These are phyloP conservation scores for Entonaema liquescens DNA, from an alignment of 495 filamentous ascomycete genomes.

Conservation along the genomic window DNA sequence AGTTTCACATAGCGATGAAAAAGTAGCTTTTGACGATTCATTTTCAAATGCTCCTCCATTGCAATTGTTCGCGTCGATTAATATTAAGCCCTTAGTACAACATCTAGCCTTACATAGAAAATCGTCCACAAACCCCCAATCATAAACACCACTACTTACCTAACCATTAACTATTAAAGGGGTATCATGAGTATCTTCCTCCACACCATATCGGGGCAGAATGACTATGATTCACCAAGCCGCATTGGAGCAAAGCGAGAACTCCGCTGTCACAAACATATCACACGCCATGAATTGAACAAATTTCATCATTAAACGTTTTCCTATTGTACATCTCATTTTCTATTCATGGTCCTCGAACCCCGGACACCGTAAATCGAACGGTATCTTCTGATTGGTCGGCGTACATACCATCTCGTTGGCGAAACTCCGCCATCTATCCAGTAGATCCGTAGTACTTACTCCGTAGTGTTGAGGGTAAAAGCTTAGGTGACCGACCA, in stretches of 20 bases:
- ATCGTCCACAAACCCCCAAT: background rate
- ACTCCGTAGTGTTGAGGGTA: constrained; percentile 53
- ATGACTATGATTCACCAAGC: background rate
- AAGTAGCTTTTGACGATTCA: background rate
- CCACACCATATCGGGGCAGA: background rate
- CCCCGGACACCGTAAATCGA: constrained; percentile 42
- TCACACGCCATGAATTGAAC: constrained; percentile 6
- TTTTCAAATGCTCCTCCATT: background rate
- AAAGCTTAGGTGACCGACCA: constrained; percentile 62
- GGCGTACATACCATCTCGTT: constrained; percentile 52
- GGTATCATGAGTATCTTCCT: background rate
- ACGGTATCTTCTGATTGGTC: constrained; percentile 42
- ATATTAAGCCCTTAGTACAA: background rate
- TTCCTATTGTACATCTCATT: background rate
- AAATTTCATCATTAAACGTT: constrained; percentile 12
- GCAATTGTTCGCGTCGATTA: background rate
- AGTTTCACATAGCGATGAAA: background rate
- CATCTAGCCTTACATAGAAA: background rate
- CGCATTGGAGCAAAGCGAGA: background rate
- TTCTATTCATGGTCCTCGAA: constrained; percentile 13
- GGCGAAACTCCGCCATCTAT: constrained; percentile 61
- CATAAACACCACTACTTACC: background rate
- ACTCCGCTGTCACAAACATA: background rate
- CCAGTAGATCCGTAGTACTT: constrained; percentile 60
- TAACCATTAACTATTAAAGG: too few species aligned